Conservation (phyloP, 768 basidiomycete species). For the Hortiboletus flavorubellus region DNA sequence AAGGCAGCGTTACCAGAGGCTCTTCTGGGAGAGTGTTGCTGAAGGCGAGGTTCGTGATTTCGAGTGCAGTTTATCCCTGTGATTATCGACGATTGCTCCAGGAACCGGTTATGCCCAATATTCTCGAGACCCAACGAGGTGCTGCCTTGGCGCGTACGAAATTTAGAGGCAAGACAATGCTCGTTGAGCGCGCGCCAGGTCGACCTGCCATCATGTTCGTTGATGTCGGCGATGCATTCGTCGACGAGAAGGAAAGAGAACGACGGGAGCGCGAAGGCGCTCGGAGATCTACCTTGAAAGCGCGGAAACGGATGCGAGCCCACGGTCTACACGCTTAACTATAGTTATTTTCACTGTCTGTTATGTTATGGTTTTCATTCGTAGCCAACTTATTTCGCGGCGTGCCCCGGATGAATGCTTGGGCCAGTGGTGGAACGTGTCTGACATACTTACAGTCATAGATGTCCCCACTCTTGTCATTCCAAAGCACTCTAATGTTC, state of each 20-base stretch:
- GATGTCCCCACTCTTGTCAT: too few species aligned
- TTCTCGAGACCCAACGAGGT: slow-evolving; percentile 47
- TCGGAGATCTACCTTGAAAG: slow-evolving; percentile 39
- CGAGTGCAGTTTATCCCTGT: not conserved
- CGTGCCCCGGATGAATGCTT: too few species aligned
- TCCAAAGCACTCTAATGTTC: too few species aligned
- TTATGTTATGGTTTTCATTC: not conserved
- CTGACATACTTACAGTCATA: too few species aligned
- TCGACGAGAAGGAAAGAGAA: slow-evolving; percentile 52
- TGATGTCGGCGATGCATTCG: slow-evolving; percentile 70
- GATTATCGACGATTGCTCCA: slow-evolving; percentile 24
- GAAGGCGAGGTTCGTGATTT: slow-evolving; percentile 58
- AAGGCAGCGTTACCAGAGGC: slow-evolving; percentile 62
- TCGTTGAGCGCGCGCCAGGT: slow-evolving; percentile 39
- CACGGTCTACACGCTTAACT: slow-evolving; percentile 8
- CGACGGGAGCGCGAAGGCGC: slow-evolving; percentile 49
- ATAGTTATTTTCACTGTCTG: not conserved
- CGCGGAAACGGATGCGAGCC: slow-evolving; percentile 28
- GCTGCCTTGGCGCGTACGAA: slow-evolving; percentile 38
- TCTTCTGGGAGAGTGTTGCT: slow-evolving; percentile 76
- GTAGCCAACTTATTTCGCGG: not conserved
- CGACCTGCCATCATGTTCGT: slow-evolving; percentile 63
- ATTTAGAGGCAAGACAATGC: slow-evolving; percentile 35
- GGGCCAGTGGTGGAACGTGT: not conserved
- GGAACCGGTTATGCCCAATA: slow-evolving; percentile 61